Evolutionary conservation across 2,329 filamentous ascomycete genomes (phyloP), one percentile per base, ranked within the genome.

Genomic region (Cercospora zeina): DNA sequence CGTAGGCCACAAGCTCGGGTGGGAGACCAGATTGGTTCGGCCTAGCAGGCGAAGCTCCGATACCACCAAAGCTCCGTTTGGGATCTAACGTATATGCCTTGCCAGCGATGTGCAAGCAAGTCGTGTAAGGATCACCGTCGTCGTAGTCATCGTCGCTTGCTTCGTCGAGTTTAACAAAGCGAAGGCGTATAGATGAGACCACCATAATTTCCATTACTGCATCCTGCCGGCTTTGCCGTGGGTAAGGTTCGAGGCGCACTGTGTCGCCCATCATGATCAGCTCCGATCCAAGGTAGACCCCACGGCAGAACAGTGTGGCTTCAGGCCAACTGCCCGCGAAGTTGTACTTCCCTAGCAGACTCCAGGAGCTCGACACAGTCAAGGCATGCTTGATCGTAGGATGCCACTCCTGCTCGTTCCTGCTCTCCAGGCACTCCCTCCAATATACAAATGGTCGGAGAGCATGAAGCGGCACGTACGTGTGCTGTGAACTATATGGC

Each of bases 261-360:
- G 77, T 74, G 63, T 88, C 85, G 1, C 83, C 83, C 4, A 81
- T 70, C 4, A 78, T 74, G 10, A 87, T 70, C 31, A 86, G 73
- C 68, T 88, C 85, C 2, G 81, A 69, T 0, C 85, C 85, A 2
- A 87, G 70, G 63, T 80, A 87, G 6, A 86, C 77, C 0, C 81
- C 84, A 54, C 78, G 77, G 61, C 78, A 82, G 57, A 78, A 80
- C n/a, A 87, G 77, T 0, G 73, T 76, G 0, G 82, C 83, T 14
- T 81, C 72, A 0, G 83, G 83, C 83, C 84, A 86, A 1, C 66
- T 71, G 0, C 85, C 85, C 21, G 73, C 77, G 69, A 86, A 83
- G 24, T 76, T 78, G 56, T 80, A 77, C 57, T 81, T 83, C 7
- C 82, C 80, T 1, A 85, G 61, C 0, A 86, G 67, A 7, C 81